A percentile compares a stretch with the other conserved stretches of the same genome.
Evolutionary conservation across 495 filamentous ascomycete genomes (phyloP).

Genomic region (Darksidea phi): DNA sequence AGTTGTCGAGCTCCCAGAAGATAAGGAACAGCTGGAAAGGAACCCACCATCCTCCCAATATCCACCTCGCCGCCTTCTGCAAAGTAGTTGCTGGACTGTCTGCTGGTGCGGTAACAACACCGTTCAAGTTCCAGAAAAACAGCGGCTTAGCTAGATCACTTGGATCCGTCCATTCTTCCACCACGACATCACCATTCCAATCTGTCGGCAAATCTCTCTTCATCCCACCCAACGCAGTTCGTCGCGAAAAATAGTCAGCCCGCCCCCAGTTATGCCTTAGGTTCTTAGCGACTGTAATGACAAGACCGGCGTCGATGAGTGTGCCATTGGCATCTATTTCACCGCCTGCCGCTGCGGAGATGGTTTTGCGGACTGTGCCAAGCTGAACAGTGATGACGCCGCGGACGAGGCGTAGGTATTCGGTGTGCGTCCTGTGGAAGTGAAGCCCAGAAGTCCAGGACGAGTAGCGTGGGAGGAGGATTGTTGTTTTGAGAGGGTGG

Average conservation of each 20-base stretch:
- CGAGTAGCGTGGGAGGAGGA: constrained; percentile 36
- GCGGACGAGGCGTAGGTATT: constrained; percentile 40
- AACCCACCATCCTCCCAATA: constrained; percentile 1
- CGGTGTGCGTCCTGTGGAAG: constrained; percentile 42
- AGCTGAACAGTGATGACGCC: constrained; percentile 36
- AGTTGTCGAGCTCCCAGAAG: constrained; percentile 24
- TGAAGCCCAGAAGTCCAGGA: constrained; percentile 43
- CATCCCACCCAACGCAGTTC: constrained; percentile 1
- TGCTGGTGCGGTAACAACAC: constrained; percentile 13
- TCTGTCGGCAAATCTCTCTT: constrained; percentile 20
- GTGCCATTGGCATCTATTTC: background rate
- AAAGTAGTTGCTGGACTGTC: background rate
- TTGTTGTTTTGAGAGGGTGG: constrained; percentile 38
- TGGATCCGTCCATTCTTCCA: constrained; percentile 42
- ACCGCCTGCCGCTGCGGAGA: background rate
- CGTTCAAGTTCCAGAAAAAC: constrained; percentile 45
- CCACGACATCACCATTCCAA: constrained; percentile 36
- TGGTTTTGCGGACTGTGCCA: background rate
- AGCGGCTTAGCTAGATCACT: constrained; percentile 38
- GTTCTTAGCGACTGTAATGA: constrained; percentile 3
- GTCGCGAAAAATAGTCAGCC: background rate
- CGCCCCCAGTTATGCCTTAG: background rate
- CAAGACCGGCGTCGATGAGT: too few species aligned
- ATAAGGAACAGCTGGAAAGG: constrained; percentile 16
- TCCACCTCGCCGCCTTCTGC: background rate